Evolutionary conservation across 2,329 filamentous ascomycete genomes (phyloP), one percentile per base, ranked within the genome.

Genomic region (Dactylellina parvicollis): DNA sequence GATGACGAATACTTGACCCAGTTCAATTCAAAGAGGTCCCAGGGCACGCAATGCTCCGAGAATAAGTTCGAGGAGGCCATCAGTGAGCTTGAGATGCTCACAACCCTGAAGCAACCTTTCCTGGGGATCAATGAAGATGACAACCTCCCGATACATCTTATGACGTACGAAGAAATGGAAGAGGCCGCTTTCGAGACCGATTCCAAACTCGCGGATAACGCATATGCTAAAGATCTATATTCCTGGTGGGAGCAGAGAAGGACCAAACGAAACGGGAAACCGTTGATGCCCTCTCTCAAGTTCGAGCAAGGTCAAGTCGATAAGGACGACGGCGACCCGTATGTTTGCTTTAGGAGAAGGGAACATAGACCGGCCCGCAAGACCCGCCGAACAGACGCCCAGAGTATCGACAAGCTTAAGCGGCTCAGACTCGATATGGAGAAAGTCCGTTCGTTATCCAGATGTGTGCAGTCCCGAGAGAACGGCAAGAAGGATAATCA

Each of bases 281-380:
- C 89, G 4, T 83, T 98, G 74, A 90, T 93, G 79, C 88, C 92
- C 5, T 85, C 84, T 20, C 87, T 98, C 80, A 97, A 97, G 83
- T 95, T 96, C 76, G 95, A 99, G 83, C 96, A 89, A 49, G 92
- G 95, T 75, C 90, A 92, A 79, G 67, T 74, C 55, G 94, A 98
- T 76, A 96, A 90, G 74, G 95, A 99, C 81, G 95, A 99, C 80
- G 88, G 91, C 78, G 95, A 99, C 82, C 95, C 95, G 52, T 99
- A 96, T 82, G 93, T 99, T 78, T 99, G 95, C 82, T 99, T 99
- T 86, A 88, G 95, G 80, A 89, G 95, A 77, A 91, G 95, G 75
- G 95, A 99, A 82, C 91, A 96, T 49, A 90, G 95, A 67, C 92
- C 96, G 80, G 94, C 92, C 54, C 90, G 95, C 78, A 99, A 98